Percentiles rank a stretch among this genome's conserved stretches.
Conservation (phyloP, 1,139 yeast species). For the Candida sanyaensis region DNA sequence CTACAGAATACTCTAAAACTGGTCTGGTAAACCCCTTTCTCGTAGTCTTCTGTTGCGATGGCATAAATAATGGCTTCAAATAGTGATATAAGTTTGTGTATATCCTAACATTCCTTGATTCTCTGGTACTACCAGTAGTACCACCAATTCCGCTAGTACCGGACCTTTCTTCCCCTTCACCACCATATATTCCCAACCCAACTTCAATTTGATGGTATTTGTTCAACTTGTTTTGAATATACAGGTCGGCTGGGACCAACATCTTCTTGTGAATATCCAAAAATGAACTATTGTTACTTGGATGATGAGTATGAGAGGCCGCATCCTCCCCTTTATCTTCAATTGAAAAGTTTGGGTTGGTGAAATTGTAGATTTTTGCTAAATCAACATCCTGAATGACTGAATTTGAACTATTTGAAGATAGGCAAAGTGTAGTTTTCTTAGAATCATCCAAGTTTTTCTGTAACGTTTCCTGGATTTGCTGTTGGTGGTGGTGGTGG, state of each 20-base stretch:
- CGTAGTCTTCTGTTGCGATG: conserved; percentile 16
- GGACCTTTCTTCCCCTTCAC: not conserved
- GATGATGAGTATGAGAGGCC: conserved; percentile 19
- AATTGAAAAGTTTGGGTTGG: conserved; percentile 35
- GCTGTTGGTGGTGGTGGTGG: conserved; percentile 16
- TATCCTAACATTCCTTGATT: conserved; percentile 1
- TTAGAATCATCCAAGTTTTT: conserved; percentile 10
- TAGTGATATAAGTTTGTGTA: conserved; percentile 6
- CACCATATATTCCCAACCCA: conserved; percentile 25
- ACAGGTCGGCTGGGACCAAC: conserved; percentile 44
- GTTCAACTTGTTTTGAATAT: conserved; percentile 27
- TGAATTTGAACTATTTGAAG: conserved; percentile 46
- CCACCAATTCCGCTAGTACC: not conserved
- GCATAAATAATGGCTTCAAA: conserved; percentile 18
- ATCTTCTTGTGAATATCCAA: conserved; percentile 39
- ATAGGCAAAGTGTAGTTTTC: conserved; percentile 32
- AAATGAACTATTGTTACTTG: conserved; percentile 17
- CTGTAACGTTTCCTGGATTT: conserved; percentile 3
- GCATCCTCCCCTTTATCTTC: conserved; percentile 23
- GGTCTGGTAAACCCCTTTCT: conserved; percentile 20
- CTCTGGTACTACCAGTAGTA: not conserved
- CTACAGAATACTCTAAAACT: conserved; percentile 23
- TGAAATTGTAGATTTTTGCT: conserved; percentile 41
- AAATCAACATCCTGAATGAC: conserved; percentile 33
- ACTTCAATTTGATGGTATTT: conserved; percentile 20